Evolutionary conservation across 2,329 filamentous ascomycete species (phyloP).

Genomic region (Trematosphaeria pertusa): DNA sequence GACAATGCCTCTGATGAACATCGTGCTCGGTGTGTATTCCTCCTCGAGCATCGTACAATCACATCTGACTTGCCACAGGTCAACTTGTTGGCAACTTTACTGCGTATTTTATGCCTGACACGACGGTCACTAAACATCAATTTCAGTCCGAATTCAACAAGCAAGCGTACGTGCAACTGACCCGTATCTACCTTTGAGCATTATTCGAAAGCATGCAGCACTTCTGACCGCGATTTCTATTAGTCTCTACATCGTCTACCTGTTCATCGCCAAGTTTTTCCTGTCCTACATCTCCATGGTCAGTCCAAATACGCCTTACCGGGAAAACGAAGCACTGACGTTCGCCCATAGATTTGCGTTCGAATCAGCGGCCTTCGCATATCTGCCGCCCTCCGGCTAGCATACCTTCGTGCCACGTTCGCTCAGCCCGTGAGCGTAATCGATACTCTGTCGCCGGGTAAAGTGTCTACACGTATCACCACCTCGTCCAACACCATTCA

Average conservation of each 20-base stretch:
- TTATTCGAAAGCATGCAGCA: no score
- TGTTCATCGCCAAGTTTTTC: constrained; percentile 46
- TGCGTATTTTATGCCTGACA: constrained; percentile 58
- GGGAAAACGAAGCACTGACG: no score
- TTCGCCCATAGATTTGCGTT: no score
- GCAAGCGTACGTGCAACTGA: constrained; percentile 13
- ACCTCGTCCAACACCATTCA: constrained; percentile 61
- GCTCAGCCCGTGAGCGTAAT: constrained; percentile 58
- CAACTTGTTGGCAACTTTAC: constrained; percentile 61
- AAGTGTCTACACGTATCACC: constrained; percentile 60
- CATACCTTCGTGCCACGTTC: constrained; percentile 59
- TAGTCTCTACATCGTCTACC: constrained; percentile 39
- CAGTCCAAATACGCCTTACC: constrained; percentile 2
- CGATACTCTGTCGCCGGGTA: constrained; percentile 57
- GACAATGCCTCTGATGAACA: constrained; percentile 63
- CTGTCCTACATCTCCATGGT: constrained; percentile 45
- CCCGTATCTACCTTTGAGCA: no score
- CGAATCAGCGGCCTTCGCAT: constrained; percentile 59
- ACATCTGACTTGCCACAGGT: constrained; percentile 23
- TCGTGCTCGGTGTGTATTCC: constrained; percentile 57
- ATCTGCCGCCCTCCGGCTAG: constrained; percentile 58
- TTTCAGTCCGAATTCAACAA: constrained; percentile 60
- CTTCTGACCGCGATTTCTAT: no score
- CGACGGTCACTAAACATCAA: constrained; percentile 52
- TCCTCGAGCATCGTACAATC: background rate